Percentiles rank a stretch among this genome's conserved stretches.
Evolutionary conservation across 1,284 basidiomycete genomes (phyloP).

Genomic region (Calocybe gambosa): DNA sequence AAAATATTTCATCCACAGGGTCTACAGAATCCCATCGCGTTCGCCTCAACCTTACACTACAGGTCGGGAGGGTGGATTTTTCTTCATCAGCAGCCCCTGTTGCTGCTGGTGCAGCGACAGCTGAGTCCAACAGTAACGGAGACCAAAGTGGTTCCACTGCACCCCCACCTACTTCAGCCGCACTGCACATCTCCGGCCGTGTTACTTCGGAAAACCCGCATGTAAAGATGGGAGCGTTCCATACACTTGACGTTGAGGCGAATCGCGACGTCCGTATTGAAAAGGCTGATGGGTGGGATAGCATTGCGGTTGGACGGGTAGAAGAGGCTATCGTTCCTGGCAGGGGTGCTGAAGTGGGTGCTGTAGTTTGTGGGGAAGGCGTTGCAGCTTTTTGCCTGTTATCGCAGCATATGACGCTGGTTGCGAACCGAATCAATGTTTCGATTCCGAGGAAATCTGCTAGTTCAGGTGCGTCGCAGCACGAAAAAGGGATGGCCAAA

Average conservation of each 20-base stretch:
- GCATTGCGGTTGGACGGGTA: slow-evolving; percentile 76
- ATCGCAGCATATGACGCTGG: slow-evolving; percentile 95
- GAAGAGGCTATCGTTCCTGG: slow-evolving; percentile 89
- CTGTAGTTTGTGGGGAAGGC: slow-evolving; percentile 94
- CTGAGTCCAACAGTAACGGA: slow-evolving; percentile 29
- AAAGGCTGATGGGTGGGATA: slow-evolving; percentile 89
- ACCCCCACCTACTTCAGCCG: slow-evolving; percentile 43
- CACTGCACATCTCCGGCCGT: slow-evolving; percentile 84
- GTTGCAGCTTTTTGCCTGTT: slow-evolving; percentile 91
- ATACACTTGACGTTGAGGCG: slow-evolving; percentile 91
- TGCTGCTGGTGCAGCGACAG: slow-evolving; percentile 28
- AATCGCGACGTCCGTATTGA: slow-evolving; percentile 91
- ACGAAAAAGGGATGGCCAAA: slow-evolving; percentile 80
- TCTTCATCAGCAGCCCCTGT: slow-evolving; percentile 55
- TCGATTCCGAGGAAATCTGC: slow-evolving; percentile 90
- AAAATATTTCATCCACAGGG: slow-evolving; percentile 85
- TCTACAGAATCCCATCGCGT: slow-evolving; percentile 91
- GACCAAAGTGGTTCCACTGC: slow-evolving; percentile 35
- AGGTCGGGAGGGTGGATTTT: slow-evolving; percentile 69
- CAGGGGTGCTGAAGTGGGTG: slow-evolving; percentile 92
- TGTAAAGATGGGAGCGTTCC: slow-evolving; percentile 92
- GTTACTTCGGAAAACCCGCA: slow-evolving; percentile 89
- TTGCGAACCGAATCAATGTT: slow-evolving; percentile 87
- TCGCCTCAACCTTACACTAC: slow-evolving; percentile 79
- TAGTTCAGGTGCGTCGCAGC: slow-evolving; percentile 70